Evolutionary conservation across 257 asterid species (phyloP), one percentile per base, ranked within the genome.

Genomic region (Parsonsia alboflavescens): DNA sequence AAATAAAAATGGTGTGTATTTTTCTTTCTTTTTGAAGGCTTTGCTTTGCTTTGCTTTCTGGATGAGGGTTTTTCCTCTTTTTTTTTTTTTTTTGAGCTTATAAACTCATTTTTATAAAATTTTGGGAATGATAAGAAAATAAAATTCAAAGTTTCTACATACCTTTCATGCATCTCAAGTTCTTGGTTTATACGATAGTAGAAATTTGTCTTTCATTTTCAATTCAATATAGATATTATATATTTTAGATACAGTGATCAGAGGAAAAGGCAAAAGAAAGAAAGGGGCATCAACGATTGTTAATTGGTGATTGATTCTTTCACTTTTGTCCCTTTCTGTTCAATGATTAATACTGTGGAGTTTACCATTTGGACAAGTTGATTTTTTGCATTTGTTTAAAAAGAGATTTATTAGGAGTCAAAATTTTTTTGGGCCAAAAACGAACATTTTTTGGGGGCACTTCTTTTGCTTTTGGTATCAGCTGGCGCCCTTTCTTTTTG

Each of bases 101-200:
- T 11, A 57, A 49, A 49, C 52, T 69, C 41, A 10, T 16, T 17
- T 22, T 28, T 70, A 49, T 50, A 12, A 70, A 45, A 16, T 49
- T 49, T 70, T 70, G 44, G 45, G 57, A 46, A 3, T 28, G 9
- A 62, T 11, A 24, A 36, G 24, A 9, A 19, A 41, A 65, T 16
- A 21, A 46, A 7, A 6, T 7, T 22, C n/a, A 46, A 1, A 46
- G 7, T 5, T 68, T 1, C 7, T 79, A 36, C 62, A 58, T 82
- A 73, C 85, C 73, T 79, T 79, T 71, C 87, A 77, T 81, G 84
- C 80, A 62, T 61, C 74, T 75, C 87, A 83, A 85, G 84, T 79
- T 80, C 79, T 71, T 67, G 19, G 15, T 65, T 46, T 62, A 21
- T 17, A 17, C 21, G 7, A n/a, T 6, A 68, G 79, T 7, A 44